Base-by-base conservation (phyloP, 305 asterid genomes). In the Striga hermonthica region DNA sequence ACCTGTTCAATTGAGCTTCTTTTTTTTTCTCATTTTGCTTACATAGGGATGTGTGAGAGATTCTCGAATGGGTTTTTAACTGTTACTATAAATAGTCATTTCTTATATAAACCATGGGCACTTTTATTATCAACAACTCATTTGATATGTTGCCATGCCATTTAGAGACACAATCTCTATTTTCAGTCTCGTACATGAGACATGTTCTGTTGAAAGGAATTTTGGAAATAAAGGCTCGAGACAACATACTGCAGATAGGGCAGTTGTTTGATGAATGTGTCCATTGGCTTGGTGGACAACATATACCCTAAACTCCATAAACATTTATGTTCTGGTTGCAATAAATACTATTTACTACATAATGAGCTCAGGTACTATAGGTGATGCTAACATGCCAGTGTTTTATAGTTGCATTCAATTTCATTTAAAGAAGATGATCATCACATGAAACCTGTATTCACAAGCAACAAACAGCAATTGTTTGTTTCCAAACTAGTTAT, bases 11-110 rank as follows among this genome's bases (percentile, higher is more conserved):
- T 38, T 40, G 59, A 36, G 71, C 47, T 55, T 28, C 2, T 5
- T 66, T 49, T 31, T 5, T 35, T 13, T 58, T 38, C 43, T 44
- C 57, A 70, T 63, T 22, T 57, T n/a, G 31, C 60, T 57, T 57
- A 58, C 60, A 50, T 37, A 44, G 57, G 54, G 14, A 66, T 43
- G 41, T 40, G 9, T 61, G 59, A 22, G 31, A n/a, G 49, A 16
- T 62, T 6, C 12, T 39, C 14, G 7, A 37, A 39, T 14, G 60
- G 9, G 13, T 52, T 59, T 22, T 57, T n/a, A n/a, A 22, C 61
- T 65, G 48, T 47, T 48, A 34, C 38, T 43, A 7, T 10, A 14
- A 31, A 22, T 13, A 61, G 56, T 50, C 22, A 57, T 45, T 15
- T 60, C 6, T 55, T 37, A 57, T 62, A 9, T 3, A 6, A 14